Base-by-base conservation (phyloP, 495 filamentous ascomycete species). In the Talaromyces ruber region DNA sequence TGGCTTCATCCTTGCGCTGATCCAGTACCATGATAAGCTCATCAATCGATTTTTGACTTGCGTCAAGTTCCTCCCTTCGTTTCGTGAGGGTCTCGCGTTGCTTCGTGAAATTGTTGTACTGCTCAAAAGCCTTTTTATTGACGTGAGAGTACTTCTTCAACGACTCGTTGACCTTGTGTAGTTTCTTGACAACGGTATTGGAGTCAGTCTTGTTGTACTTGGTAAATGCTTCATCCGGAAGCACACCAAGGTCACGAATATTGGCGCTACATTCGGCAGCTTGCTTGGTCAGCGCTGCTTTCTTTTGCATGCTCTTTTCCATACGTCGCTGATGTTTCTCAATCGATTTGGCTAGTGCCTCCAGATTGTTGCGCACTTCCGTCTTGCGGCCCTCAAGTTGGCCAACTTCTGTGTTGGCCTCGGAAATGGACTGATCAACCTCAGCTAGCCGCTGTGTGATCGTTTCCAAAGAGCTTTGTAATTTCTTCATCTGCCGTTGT, bases 81-180 rank as follows among this genome's bases (percentile, higher is more conserved):
- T 88, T 88, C 0, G 86, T 87, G 7, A 99, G 80, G 4, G 84
- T 86, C 54, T 96, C 91, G 5, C 93, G 87, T 71, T 97, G 91
- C 60, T 86, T 88, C 21, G 93, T 97, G 74, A 98, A 98, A 74
- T 86, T 95, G 75, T 92, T 93, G 80, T 97, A 98, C 73, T 99
- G 94, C 73, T 99, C 95, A 64, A 97, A 96, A 0, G 94, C 94
- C 73, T 99, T 99, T 77, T 98, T 99, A 82, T 99, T 99, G 70
- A 99, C 91, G 67, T 96, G 90, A 34, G 88, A 89, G 78, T 93
- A 98, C 70, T 97, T 96, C 76, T 98, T 98, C 50, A 99, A 80
- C 0, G 87, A 84, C 62, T 97, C 91, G 67, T 97, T 96, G 72
- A 93, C 90, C 71, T 94, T 96, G 73, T 94, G 88, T 7, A 98